Base-by-base conservation (phyloP, 2,329 filamentous ascomycete species). In the Clonostachys chloroleuca region DNA sequence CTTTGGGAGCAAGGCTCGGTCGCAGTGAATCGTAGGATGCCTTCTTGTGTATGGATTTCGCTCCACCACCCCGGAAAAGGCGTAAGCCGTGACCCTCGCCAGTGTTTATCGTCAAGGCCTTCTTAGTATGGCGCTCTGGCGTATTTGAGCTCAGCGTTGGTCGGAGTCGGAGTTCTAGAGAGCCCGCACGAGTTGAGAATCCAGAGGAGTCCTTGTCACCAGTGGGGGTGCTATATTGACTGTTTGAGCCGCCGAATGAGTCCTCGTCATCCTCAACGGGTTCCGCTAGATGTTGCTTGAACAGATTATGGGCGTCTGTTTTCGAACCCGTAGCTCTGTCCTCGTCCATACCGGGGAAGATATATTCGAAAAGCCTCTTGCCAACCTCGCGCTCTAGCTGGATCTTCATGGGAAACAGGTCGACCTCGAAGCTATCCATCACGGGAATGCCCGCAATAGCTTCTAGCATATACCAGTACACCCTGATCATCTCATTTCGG, bases 401-500 rank as follows among this genome's bases (percentile, higher is more conserved):
- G 18, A 99, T 84, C 65, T 91, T 95, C 63, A 99, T 80, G 1
- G 94, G 95, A 64, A 95, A 92, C 17, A 99, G 72, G 47, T 92
- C 90, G 47, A 99, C 89, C 65, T 97, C 92, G 59, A 99, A 99
- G 58, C 95, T 88, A 56, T 97, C 92, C 75, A 99, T 89, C 34
- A 99, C 92, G 1, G 92, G 90, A 51, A 99, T 99, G 43, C 94
- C 94, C 36, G 92, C 94, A 64, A 99, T 96, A 8, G 94, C 92
- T 68, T 99, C 94, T 5, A 99, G 78, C 90, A 96, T 96, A 62
- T 96, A 85, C 90, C 95, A 99, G 62, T 95, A 94, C 12, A 99
- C 89, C 34, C 87, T 83, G 45, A 99, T 80, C 87, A 97, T 97
- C 59, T 91, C 89, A 42, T 80, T 78, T 51, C 87, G 83, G 34